Evolutionary conservation across 2,329 filamentous ascomycete species (phyloP), one percentile per base, ranked within the genome.

Genomic region (Colletotrichum theobromicola): DNA sequence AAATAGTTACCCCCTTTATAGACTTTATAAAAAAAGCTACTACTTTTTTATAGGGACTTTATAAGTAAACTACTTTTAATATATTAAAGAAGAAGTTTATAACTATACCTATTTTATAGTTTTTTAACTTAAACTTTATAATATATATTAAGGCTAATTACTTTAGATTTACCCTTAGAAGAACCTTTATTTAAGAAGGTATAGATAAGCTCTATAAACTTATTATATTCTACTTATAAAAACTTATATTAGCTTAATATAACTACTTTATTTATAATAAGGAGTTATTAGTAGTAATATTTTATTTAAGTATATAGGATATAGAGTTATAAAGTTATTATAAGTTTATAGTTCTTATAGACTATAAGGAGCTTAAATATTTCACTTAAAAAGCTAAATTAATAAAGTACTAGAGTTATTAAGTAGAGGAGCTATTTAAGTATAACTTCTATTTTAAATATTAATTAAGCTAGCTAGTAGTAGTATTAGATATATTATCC

Each of bases 201-300:
- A n/a, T 5, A 21, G 18, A 60, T 13, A n/a, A 28, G 16, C 4
- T 18, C 5, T 34, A 32, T 32, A 18, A 18, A 30, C 24, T 60
- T 30, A n/a, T 60, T 34, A 10, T 4, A 18, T 34, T n/a, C 7
- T 60, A 60, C 16, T 32, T 60, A 60, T 60, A 60, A 18, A 32
- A n/a, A 16, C 13, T 60, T 2, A 18, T 6, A 18, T n/a, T 9
- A 16, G 64, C 18, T 42, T 74, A 55, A 18, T 66, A 63, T 50
- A 63, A 74, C 34, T 63, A 62, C 63, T 30, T 35, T 55, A 67
- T 58, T 32, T 74, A 66, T 53, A 53, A 58, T 60, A 60, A 60
- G 6, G 28, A 60, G 13, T 7, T 60, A 30, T 8, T 34, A 32
- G 7, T 16, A 15, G 28, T 60, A 15, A 34, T 60, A 60, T n/a